Evolutionary conservation across 2,329 filamentous ascomycete species (phyloP).

Genomic region (Ambrosiella xylebori): DNA sequence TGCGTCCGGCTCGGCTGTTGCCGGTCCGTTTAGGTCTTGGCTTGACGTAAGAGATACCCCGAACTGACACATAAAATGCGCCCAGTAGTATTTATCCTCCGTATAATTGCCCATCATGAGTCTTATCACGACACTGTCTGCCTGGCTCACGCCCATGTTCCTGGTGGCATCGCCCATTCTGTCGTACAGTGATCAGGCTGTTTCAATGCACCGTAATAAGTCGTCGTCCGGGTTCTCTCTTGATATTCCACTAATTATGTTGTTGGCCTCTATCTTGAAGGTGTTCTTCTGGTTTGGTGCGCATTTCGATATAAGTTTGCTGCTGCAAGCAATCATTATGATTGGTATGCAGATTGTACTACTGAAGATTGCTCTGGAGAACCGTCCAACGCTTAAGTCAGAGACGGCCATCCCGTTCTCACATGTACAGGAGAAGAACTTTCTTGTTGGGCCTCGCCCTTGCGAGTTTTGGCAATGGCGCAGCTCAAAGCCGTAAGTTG

Average conservation of each 20-base stretch:
- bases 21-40: background rate
- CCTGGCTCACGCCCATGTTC: slow-evolving; percentile 44
- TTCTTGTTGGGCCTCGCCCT: slow-evolving; percentile 35
- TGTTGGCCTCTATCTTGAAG: slow-evolving; percentile 48
- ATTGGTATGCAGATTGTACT: slow-evolving; percentile 44
- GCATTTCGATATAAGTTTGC: slow-evolving; percentile 44
- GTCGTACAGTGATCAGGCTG: slow-evolving; percentile 48
- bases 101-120: slow-evolving; percentile 15
- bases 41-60: slow-evolving; percentile 1
- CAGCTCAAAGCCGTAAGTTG: slow-evolving; percentile 44
- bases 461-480: slow-evolving; percentile 77
- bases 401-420: slow-evolving; percentile 47
- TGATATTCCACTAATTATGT: slow-evolving; percentile 57
- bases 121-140: slow-evolving; percentile 32
- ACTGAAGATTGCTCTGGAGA: slow-evolving; percentile 50
- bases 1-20: background rate
- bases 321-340: slow-evolving; percentile 50
- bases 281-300: slow-evolving; percentile 55
- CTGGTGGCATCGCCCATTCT: slow-evolving; percentile 45
- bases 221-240: slow-evolving; percentile 53
- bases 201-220: slow-evolving; percentile 45
- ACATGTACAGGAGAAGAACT: slow-evolving; percentile 15
- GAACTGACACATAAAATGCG: background rate
- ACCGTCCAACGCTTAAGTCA: slow-evolving; percentile 43
- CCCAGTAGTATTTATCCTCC: background rate